phyloP scores from a whole-genome alignment of 2,329 filamentous ascomycete genomes.

The Nectriaceae sp. region DNA sequence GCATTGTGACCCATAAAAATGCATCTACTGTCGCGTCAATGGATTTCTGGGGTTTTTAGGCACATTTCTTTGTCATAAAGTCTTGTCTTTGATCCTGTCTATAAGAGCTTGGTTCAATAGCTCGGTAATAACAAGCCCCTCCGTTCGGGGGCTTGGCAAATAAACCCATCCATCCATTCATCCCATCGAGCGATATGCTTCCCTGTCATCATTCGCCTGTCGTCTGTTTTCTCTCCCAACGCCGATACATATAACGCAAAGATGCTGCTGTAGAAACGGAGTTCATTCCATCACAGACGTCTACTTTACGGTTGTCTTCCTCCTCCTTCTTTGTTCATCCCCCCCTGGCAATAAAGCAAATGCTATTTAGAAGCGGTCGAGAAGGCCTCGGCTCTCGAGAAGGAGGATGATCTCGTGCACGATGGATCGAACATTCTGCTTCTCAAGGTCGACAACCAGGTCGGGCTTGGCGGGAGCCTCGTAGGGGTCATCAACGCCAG shows the following conservation, averaged over 20 bases:
- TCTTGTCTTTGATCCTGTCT: background rate
- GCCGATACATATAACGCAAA: background rate
- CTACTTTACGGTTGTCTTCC: background rate
- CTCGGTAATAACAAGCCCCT: background rate
- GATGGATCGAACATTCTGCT: conserved; percentile 85
- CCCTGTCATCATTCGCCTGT: conserved; percentile 1
- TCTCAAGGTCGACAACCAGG: conserved; percentile 80
- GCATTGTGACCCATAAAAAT: too few relatives aligned
- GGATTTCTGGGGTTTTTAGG: too few relatives aligned
- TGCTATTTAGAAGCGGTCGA: conserved; percentile 70
- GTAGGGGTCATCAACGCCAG: conserved; percentile 96
- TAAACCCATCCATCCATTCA: background rate
- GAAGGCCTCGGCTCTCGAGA: conserved; percentile 83
- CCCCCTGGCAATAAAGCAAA: background rate
- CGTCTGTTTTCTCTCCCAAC: conserved; percentile 1
- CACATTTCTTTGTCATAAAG: too few relatives aligned
- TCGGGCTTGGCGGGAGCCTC: conserved; percentile 81
- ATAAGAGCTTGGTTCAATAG: background rate
- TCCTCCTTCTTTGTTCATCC: conserved; percentile 4
- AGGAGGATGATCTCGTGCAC: conserved; percentile 96
- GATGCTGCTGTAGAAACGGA: background rate
- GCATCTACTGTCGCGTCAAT: too few relatives aligned
- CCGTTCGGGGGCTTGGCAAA: background rate
- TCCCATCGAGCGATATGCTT: background rate
- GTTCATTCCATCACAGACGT: too few relatives aligned